Evolutionary conservation across 768 basidiomycete species (phyloP).

Genomic region (Antrodiella citrinella): DNA sequence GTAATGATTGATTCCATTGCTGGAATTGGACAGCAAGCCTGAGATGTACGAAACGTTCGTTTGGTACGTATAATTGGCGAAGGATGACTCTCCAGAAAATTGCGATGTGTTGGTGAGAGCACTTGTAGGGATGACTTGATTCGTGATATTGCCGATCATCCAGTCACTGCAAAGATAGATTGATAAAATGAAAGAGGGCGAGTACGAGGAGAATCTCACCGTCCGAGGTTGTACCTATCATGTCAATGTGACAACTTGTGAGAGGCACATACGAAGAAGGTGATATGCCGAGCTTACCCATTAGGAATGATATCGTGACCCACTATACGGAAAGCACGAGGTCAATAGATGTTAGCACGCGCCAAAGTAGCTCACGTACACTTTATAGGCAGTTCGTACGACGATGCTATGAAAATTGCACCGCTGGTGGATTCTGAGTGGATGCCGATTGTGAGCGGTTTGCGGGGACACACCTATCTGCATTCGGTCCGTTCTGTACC

Average conservation of each 20-base stretch:
- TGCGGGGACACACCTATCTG: slow-evolving; percentile 42
- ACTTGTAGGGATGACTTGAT: slow-evolving; percentile 35
- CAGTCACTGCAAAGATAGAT: slow-evolving; percentile 48
- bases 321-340: slow-evolving; percentile 23
- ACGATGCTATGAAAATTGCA: slow-evolving; percentile 68
- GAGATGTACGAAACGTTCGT: slow-evolving; percentile 61
- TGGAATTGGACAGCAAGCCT: slow-evolving; percentile 64
- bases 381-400: slow-evolving; percentile 62
- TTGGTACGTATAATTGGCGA: slow-evolving; percentile 62
- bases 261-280: too few relatives aligned
- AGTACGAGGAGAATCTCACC: slow-evolving; percentile 27
- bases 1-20: slow-evolving; percentile 63
- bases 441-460: not conserved
- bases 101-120: slow-evolving; percentile 50
- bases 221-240: slow-evolving; percentile 66
- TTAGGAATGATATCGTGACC: slow-evolving; percentile 66
- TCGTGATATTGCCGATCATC: slow-evolving; percentile 79
- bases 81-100: slow-evolving; percentile 57
- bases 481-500: slow-evolving; percentile 62
- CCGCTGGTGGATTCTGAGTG: slow-evolving; percentile 32
- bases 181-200: not conserved
- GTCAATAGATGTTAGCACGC: not conserved
- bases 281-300: slow-evolving; percentile 35
- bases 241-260: slow-evolving; percentile 2
- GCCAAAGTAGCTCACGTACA: slow-evolving; percentile 27